phyloP scores from a whole-genome alignment of 2,329 filamentous ascomycete species.

The Diaporthe sp. region DNA sequence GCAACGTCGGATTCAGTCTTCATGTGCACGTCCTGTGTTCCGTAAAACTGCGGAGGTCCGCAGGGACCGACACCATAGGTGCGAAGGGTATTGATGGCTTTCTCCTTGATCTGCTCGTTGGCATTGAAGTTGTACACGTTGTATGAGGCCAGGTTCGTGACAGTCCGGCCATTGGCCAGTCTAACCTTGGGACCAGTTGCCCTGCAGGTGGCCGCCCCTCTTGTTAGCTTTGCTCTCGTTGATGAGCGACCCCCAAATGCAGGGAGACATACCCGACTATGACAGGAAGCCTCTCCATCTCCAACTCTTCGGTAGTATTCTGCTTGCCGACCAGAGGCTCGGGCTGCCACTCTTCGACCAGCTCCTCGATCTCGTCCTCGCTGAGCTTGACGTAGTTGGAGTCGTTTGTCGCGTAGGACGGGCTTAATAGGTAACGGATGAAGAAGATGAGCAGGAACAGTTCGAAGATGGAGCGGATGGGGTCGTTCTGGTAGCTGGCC shows the following conservation, averaged over 20 bases:
- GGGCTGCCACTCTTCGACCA: constrained; percentile 96
- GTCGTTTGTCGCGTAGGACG: constrained; percentile 92
- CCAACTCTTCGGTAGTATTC: constrained; percentile 81
- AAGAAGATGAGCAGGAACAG: constrained; percentile 95
- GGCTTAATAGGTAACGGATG: constrained; percentile 90
- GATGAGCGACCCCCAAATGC: no score
- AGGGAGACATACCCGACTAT: constrained; percentile 80
- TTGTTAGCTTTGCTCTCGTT: constrained; percentile 6
- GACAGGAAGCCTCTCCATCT: constrained; percentile 87
- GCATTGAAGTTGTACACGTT: constrained; percentile 98
- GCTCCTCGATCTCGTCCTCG: constrained; percentile 96
- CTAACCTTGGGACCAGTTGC: constrained; percentile 93
- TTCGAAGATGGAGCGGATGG: constrained; percentile 92
- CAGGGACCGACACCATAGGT: constrained; percentile 98
- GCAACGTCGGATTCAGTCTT: constrained; percentile 96
- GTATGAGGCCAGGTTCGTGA: constrained; percentile 93
- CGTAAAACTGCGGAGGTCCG: constrained; percentile 97
- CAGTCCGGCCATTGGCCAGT: constrained; percentile 88
- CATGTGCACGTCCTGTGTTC: constrained; percentile 98
- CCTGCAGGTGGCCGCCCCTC: constrained; percentile 58
- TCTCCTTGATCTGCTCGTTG: constrained; percentile 93
- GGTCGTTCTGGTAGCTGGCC: constrained; percentile 98
- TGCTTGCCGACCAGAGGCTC: constrained; percentile 87
- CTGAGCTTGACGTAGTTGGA: constrained; percentile 90
- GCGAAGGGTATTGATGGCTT: constrained; percentile 92